Evolutionary conservation across 2,329 filamentous ascomycete species (phyloP).

Genomic region (Pseudogymnoascus pannorum): DNA sequence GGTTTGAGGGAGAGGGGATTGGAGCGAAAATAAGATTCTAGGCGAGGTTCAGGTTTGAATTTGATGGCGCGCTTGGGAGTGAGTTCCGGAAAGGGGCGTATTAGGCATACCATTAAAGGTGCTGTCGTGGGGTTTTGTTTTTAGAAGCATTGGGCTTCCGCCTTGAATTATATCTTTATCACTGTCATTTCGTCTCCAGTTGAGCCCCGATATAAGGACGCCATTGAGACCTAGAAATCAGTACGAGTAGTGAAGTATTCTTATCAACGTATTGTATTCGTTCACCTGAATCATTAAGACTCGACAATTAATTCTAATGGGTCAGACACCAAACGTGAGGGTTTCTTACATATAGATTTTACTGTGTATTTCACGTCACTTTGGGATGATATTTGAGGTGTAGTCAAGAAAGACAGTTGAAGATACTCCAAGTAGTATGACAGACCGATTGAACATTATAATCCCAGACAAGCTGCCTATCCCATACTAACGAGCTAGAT

Average conservation of each 20-base stretch:
- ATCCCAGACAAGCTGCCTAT: conserved; percentile 8
- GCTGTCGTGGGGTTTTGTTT: background rate
- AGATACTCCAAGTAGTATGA: background rate
- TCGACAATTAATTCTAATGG: background rate
- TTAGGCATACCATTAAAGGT: background rate
- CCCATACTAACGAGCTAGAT: conserved; percentile 5
- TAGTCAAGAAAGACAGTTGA: background rate
- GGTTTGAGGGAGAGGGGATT: conserved; percentile 64
- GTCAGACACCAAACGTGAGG: background rate
- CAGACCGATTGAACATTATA: conserved; percentile 8
- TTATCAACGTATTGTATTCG: no score
- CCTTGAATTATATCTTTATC: background rate
- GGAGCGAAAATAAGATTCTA: conserved; percentile 55
- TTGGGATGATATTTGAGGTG: background rate
- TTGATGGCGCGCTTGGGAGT: background rate
- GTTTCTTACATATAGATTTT: background rate
- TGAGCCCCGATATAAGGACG: background rate
- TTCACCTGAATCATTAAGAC: background rate
- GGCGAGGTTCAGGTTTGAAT: conserved; percentile 12
- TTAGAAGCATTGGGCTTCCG: background rate
- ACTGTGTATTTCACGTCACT: background rate
- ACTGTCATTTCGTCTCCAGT: background rate
- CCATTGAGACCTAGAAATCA: background rate
- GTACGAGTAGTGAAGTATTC: background rate
- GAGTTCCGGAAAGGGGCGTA: background rate